Conservation (phyloP, 495 filamentous ascomycete genomes). For the Recurvomyces mirabilis region DNA sequence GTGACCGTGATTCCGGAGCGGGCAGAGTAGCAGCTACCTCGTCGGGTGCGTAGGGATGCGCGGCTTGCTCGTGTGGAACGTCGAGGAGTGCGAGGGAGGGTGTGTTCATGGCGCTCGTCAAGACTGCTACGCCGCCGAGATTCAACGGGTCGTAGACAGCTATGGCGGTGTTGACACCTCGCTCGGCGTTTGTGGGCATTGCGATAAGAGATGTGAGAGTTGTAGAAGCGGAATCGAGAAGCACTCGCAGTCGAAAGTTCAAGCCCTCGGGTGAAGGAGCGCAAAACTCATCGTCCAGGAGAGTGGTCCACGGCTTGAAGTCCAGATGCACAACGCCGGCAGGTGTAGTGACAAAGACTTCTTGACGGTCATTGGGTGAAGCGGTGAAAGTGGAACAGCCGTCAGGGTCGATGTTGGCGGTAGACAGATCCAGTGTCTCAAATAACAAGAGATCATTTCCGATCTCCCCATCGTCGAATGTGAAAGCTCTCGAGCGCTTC, state of each 20-base stretch:
- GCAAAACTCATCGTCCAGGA: conserved; percentile 64
- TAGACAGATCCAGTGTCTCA: conserved; percentile 17
- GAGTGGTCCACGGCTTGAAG: conserved; percentile 60
- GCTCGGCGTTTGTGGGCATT: conserved; percentile 29
- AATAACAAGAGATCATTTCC: conserved; percentile 14
- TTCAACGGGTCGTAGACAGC: conserved; percentile 57
- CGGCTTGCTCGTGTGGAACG: conserved; percentile 45
- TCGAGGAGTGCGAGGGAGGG: conserved; percentile 52
- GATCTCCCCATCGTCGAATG: conserved; percentile 19
- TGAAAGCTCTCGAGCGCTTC: conserved; percentile 15
- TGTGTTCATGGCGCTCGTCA: conserved; percentile 53
- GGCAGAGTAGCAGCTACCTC: neutral
- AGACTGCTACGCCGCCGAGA: conserved; percentile 66
- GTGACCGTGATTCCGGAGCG: conserved; percentile 42
- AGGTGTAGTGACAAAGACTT: conserved; percentile 65
- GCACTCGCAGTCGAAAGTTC: conserved; percentile 59
- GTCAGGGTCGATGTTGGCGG: neutral
- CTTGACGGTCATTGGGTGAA: conserved; percentile 62
- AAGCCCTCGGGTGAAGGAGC: conserved; percentile 52
- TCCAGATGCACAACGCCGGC: conserved; percentile 61
- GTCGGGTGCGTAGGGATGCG: conserved; percentile 14
- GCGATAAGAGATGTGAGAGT: conserved; percentile 47
- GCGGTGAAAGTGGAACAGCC: conserved; percentile 58
- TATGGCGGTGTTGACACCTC: conserved; percentile 40
- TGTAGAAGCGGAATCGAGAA: conserved; percentile 53